These are phyloP conservation scores for Clarireedia homoeocarpa DNA, from an alignment of 2,329 filamentous ascomycete genomes.

Conservation along the genomic window DNA sequence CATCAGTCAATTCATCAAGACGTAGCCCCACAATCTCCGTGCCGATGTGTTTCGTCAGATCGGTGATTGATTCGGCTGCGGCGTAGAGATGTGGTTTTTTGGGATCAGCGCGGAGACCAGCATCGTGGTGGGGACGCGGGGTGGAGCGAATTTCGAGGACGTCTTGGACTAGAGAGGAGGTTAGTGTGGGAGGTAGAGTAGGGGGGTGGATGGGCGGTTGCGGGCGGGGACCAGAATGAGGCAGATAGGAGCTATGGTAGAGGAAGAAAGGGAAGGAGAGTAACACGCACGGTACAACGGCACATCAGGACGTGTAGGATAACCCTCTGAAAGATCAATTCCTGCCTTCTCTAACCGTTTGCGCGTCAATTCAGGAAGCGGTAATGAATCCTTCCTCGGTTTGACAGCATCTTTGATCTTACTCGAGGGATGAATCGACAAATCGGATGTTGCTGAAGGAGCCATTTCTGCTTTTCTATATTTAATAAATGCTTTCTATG, in stretches of 20 bases:
- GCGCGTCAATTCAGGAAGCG: slow-evolving; percentile 48
- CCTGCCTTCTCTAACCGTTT: slow-evolving; percentile 58
- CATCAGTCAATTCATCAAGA: slow-evolving; percentile 32
- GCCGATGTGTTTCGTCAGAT: slow-evolving; percentile 36
- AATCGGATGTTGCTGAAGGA: background rate
- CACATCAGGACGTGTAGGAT: slow-evolving; percentile 60
- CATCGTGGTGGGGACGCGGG: slow-evolving; percentile 48
- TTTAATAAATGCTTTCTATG: too few relatives aligned
- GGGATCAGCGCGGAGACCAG: slow-evolving; percentile 56
- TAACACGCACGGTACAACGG: slow-evolving; percentile 46
- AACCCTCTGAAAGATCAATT: slow-evolving; percentile 61
- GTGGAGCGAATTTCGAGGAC: slow-evolving; percentile 56
- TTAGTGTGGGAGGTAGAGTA: background rate
- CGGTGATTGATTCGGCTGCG: slow-evolving; percentile 54
- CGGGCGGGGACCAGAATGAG: background rate
- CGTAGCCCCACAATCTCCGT: slow-evolving; percentile 36
- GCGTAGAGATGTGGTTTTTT: slow-evolving; percentile 52
- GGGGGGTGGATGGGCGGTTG: background rate
- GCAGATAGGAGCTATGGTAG: background rate
- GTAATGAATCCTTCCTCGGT: slow-evolving; percentile 50
- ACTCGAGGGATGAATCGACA: background rate
- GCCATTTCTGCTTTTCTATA: background rate
- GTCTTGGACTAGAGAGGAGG: slow-evolving; percentile 45
- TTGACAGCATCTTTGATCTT: background rate
- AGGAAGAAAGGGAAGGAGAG: background rate